A percentile compares a stretch with the other conserved stretches of the same genome.
Evolutionary conservation across 208 protist genomes (phyloP).

Genomic region (Acanthamoeba castellanii): DNA sequence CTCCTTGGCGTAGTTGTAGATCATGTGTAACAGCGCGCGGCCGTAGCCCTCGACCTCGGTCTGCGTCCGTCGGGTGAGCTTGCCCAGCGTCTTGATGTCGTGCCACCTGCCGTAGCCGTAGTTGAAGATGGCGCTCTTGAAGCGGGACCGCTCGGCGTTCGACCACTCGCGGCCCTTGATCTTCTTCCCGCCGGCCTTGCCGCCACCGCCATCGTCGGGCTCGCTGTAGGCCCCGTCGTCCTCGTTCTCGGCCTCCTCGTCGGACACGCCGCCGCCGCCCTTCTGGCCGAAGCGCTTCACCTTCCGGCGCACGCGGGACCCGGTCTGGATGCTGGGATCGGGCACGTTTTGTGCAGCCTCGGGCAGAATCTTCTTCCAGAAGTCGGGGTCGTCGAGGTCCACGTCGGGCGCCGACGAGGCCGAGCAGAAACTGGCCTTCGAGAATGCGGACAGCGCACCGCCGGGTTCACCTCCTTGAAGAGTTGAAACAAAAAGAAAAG

Average conservation of each 20-base stretch:
- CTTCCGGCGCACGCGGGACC: neutral
- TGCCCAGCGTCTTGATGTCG: slow-evolving; percentile 46
- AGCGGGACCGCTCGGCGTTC: slow-evolving; percentile 75
- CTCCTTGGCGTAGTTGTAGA: slow-evolving; percentile 64
- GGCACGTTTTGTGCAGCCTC: slow-evolving; percentile 46
- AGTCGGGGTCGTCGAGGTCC: slow-evolving; percentile 89
- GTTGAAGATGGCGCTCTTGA: slow-evolving; percentile 72
- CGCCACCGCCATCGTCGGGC: neutral
- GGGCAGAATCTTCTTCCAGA: slow-evolving; percentile 88
- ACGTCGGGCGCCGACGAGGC: slow-evolving; percentile 67
- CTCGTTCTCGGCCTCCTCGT: slow-evolving; percentile 16
- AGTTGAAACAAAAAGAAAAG: too few relatives aligned
- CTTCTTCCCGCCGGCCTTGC: neutral
- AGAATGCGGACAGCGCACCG: slow-evolving; percentile 59
- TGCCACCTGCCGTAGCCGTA: slow-evolving; percentile 30
- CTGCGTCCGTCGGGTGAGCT: slow-evolving; percentile 62
- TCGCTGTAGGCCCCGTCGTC: neutral
- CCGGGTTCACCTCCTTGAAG: neutral
- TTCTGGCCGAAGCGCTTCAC: slow-evolving; percentile 32
- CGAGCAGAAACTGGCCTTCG: slow-evolving; percentile 72
- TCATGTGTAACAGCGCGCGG: slow-evolving; percentile 40
- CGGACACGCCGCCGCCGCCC: neutral
- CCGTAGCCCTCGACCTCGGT: slow-evolving; percentile 57
- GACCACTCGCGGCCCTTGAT: neutral
- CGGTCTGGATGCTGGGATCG: slow-evolving; percentile 14